phyloP scores from a whole-genome alignment of 495 filamentous ascomycete genomes.

The Xylaria acuta region DNA sequence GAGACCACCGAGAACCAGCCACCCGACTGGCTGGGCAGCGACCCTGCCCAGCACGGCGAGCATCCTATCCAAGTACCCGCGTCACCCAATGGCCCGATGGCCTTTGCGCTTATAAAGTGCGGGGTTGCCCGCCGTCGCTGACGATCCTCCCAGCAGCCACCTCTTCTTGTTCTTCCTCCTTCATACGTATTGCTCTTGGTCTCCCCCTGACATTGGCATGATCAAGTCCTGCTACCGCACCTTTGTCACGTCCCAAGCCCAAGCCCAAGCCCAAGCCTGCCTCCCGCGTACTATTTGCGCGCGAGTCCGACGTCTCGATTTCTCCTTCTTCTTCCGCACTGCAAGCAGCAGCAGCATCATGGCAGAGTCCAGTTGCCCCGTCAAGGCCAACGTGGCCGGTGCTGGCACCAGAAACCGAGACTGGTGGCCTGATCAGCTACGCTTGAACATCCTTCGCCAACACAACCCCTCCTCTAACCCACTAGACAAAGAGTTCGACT shows the following conservation, averaged over 20 bases:
- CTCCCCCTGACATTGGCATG: background rate
- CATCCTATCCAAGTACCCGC: background rate
- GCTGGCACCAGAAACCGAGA: constrained; percentile 66
- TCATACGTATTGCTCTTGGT: background rate
- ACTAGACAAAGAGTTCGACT: constrained; percentile 66
- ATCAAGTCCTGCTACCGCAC: background rate
- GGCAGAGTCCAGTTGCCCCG: constrained; percentile 54
- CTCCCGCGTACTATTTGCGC: background rate
- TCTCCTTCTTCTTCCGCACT: constrained; percentile 6
- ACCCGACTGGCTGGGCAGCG: background rate
- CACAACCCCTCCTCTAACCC: constrained; percentile 68
- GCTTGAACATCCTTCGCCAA: constrained; percentile 74
- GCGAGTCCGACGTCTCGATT: background rate
- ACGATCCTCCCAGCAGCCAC: background rate
- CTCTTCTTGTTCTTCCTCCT: background rate
- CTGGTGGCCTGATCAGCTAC: constrained; percentile 74
- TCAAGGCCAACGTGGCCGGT: constrained; percentile 62
- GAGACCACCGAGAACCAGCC: background rate
- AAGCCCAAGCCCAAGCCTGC: background rate
- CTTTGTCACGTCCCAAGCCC: background rate
- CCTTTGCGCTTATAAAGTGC: constrained; percentile 25
- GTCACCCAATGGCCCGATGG: constrained; percentile 18
- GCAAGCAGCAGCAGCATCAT: constrained; percentile 19
- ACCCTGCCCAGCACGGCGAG: background rate
- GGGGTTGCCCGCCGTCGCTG: constrained; percentile 17